A percentile compares a stretch with the other conserved stretches of the same genome.
Conservation (phyloP, 192 early-diverging fungal genomes). For the Spizellomyces punctatus region DNA sequence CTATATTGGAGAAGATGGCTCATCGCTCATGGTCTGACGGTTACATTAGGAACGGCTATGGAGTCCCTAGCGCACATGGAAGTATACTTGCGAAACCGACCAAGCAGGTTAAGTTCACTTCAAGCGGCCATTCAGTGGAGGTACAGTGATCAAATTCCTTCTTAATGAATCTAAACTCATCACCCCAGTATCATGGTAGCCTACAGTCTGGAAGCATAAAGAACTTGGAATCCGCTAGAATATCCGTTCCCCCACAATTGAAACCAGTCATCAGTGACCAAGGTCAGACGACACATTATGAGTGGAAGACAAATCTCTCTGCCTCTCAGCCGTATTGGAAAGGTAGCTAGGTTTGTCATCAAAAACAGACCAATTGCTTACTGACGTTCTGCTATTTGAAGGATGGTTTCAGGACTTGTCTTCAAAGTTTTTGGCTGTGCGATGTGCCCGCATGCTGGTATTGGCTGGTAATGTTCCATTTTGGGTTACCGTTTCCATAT, state of each 20-base stretch:
- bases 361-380: neutral
- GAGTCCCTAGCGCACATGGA: constrained; percentile 46
- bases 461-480: constrained; percentile 37
- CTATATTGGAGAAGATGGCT: neutral
- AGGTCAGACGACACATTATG: neutral
- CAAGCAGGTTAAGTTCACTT: constrained; percentile 28
- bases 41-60: constrained; percentile 40
- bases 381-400: constrained; percentile 1
- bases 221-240: constrained; percentile 21
- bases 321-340: constrained; percentile 38
- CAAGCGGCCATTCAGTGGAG: constrained; percentile 49
- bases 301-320: constrained; percentile 39
- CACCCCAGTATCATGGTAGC: neutral
- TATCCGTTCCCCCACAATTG: constrained; percentile 31
- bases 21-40: neutral
- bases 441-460: constrained; percentile 39
- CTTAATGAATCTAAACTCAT: neutral
- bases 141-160: constrained; percentile 3
- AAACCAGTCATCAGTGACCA: too few relatives aligned
- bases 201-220: constrained; percentile 9
- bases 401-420: constrained; percentile 51
- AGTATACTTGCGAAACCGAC: constrained; percentile 30
- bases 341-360: constrained; percentile 7
- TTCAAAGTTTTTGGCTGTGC: constrained; percentile 39
- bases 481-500: neutral